Percentiles rank a stretch among this genome's conserved stretches.
Conservation (phyloP, 2,329 filamentous ascomycete genomes). For the Cercospora berteroae region DNA sequence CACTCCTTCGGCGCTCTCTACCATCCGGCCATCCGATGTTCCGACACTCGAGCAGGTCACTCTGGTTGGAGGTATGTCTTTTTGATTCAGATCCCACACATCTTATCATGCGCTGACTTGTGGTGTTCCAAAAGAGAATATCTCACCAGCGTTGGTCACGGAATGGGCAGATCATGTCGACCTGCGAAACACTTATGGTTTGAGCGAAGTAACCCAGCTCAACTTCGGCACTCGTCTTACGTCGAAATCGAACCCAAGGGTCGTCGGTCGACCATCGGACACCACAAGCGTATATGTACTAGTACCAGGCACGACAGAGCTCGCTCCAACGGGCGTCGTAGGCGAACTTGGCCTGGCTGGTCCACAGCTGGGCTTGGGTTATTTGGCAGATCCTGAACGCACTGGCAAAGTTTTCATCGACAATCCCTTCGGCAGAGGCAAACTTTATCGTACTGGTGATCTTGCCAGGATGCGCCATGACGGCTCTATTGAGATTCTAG, state of each 20-base stretch:
- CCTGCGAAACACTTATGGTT: background rate
- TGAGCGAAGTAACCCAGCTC: background rate
- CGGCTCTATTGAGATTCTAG: conserved; percentile 51
- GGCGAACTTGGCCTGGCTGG: conserved; percentile 12
- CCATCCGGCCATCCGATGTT: background rate
- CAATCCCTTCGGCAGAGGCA: conserved; percentile 2
- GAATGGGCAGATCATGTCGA: background rate
- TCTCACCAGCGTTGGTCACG: background rate
- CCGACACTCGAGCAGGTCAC: conserved; percentile 1
- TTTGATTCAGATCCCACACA: background rate
- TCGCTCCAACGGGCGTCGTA: background rate
- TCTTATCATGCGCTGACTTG: background rate
- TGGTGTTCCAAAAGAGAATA: background rate
- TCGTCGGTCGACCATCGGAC: background rate
- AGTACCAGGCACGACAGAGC: background rate
- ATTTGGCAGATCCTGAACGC: conserved; percentile 8
- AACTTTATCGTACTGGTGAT: conserved; percentile 24
- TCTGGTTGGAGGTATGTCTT: background rate
- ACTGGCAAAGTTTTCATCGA: conserved; percentile 2
- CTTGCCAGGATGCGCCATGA: conserved; percentile 22
- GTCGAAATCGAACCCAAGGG: background rate
- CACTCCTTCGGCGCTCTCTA: background rate
- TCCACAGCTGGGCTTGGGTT: conserved; percentile 6
- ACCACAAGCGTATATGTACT: background rate
- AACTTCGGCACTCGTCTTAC: background rate